These are phyloP conservation scores for Skeletonema marinoi DNA, from an alignment of 108 stramenopile species.

Conservation along the genomic window DNA sequence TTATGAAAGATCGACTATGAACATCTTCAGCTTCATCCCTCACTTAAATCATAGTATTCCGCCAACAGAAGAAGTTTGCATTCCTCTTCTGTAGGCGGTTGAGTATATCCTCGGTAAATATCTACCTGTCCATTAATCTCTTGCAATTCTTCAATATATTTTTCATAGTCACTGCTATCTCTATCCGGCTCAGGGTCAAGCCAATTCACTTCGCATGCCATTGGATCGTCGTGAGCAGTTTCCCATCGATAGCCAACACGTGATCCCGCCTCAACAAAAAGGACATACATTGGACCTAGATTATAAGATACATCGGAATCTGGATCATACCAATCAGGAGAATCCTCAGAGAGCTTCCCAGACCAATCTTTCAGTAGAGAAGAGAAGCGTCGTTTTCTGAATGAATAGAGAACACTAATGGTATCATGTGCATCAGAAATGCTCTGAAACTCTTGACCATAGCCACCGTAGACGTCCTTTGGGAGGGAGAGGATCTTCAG, in stretches of 20 bases:
- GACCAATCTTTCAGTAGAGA: background rate
- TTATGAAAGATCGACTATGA: too few relatives aligned
- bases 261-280: background rate
- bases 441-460: background rate
- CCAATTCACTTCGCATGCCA: background rate
- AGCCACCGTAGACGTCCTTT: too few relatives aligned
- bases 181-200: background rate
- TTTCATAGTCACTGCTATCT: background rate
- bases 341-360: background rate
- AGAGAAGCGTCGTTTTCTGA: background rate
- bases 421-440: background rate
- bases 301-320: background rate
- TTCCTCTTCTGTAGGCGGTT: background rate
- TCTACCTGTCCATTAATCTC: background rate
- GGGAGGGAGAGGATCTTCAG: background rate
- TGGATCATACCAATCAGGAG: background rate
- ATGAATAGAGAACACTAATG: background rate
- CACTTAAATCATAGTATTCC: too few relatives aligned
- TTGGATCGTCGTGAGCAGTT: background rate
- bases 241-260: background rate
- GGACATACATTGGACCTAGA: background rate
- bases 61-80: background rate
- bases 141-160: background rate
- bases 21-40: too few relatives aligned
- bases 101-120: background rate